phyloP scores from a whole-genome alignment of 2,329 filamentous ascomycete species.

The Stemphylium vesicarium region DNA sequence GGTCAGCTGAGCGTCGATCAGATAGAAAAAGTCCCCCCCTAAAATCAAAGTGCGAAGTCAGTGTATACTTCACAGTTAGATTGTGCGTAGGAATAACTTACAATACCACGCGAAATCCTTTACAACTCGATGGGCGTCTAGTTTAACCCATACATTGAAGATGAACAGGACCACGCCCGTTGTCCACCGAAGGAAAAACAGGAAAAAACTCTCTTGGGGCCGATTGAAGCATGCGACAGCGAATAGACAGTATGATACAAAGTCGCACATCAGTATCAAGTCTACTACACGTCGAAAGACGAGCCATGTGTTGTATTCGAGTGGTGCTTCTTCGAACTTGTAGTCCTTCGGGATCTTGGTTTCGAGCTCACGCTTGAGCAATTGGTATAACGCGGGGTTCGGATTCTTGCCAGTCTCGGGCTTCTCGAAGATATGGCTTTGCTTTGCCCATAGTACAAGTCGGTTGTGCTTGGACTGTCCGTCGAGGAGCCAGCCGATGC shows the following conservation, averaged over 20 bases:
- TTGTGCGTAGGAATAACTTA: too few relatives aligned
- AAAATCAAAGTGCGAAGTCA: too few relatives aligned
- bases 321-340: slow-evolving; percentile 86
- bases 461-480: slow-evolving; percentile 89
- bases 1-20: slow-evolving; percentile 95
- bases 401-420: slow-evolving; percentile 82
- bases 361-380: slow-evolving; percentile 89
- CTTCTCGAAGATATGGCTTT: slow-evolving; percentile 84
- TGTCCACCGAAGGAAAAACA: slow-evolving; percentile 78
- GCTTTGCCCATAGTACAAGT: slow-evolving; percentile 85
- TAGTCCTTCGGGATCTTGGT: slow-evolving; percentile 95
- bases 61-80: too few relatives aligned
- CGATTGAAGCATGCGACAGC: slow-evolving; percentile 83
- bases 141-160: slow-evolving; percentile 98
- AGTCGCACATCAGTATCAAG: slow-evolving; percentile 98
- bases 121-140: slow-evolving; percentile 95
- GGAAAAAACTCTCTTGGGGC: slow-evolving; percentile 74
- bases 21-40: slow-evolving; percentile 97
- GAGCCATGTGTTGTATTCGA: slow-evolving; percentile 99
- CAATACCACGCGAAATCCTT: slow-evolving; percentile 99
- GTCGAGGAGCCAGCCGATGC: slow-evolving; percentile 88
- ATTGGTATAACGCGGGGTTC: slow-evolving; percentile 78
- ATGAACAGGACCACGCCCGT: slow-evolving; percentile 79
- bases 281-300: slow-evolving; percentile 95
- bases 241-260: slow-evolving; percentile 95